phyloP scores from a whole-genome alignment of 176 grass and related monocot genomes.

The Eleusine indica region DNA sequence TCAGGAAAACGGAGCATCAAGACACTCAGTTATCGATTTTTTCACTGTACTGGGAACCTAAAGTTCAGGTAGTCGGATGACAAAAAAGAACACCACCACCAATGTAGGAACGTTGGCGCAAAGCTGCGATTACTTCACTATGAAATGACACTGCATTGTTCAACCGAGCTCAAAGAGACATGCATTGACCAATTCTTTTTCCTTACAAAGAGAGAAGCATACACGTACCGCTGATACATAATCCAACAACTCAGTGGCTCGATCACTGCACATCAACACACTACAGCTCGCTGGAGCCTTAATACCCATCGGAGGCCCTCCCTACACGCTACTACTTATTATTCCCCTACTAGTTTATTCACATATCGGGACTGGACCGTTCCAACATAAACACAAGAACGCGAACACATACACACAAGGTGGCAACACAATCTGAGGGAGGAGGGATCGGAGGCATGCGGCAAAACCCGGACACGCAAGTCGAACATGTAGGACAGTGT shows the following conservation, averaged over 20 bases:
- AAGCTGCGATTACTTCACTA: too few species aligned
- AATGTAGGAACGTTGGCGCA: too few species aligned
- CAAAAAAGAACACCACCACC: too few species aligned
- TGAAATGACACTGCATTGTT: not conserved
- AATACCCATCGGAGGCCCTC: not conserved
- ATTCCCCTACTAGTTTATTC: slow-evolving; percentile 20
- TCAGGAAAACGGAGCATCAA: too few species aligned
- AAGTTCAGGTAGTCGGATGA: too few species aligned
- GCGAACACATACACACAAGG: not conserved
- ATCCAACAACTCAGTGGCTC: not conserved
- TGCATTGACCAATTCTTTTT: not conserved
- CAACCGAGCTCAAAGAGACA: not conserved
- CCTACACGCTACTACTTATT: not conserved
- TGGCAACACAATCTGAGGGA: not conserved
- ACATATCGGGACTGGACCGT: slow-evolving; percentile 11
- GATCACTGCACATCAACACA: not conserved
- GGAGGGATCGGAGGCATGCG: not conserved
- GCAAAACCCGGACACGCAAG: slow-evolving; percentile 2
- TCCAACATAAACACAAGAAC: not conserved
- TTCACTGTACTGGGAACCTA: too few species aligned
- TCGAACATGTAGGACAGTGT: not conserved
- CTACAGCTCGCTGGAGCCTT: not conserved
- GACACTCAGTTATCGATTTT: too few species aligned
- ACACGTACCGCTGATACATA: not conserved
- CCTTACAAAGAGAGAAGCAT: not conserved